phyloP scores from a whole-genome alignment of 2,329 filamentous ascomycete genomes.

The Aspergillus sp. region DNA sequence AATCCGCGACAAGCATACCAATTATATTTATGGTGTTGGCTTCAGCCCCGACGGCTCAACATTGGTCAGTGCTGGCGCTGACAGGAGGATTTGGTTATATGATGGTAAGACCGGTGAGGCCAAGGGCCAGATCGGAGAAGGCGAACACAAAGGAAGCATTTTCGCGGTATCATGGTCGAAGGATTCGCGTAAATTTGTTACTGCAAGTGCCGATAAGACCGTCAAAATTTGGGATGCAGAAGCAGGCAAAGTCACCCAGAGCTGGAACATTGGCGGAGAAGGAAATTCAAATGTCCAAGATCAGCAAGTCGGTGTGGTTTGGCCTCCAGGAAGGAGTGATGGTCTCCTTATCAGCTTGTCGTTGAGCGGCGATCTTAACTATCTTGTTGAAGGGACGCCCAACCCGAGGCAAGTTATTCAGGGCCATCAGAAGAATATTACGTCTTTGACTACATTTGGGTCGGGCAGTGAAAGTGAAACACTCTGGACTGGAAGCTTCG shows the following conservation, averaged over 20 bases:
- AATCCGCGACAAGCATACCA: slow-evolving; percentile 73
- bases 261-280: slow-evolving; percentile 80
- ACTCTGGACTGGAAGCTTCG: slow-evolving; percentile 87
- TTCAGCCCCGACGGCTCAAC: slow-evolving; percentile 85
- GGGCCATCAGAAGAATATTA: slow-evolving; percentile 90
- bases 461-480: slow-evolving; percentile 54
- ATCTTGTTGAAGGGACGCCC: slow-evolving; percentile 70
- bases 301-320: slow-evolving; percentile 93
- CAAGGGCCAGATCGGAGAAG: slow-evolving; percentile 65
- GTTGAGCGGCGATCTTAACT: slow-evolving; percentile 85
- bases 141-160: slow-evolving; percentile 88
- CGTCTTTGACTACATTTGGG: slow-evolving; percentile 63
- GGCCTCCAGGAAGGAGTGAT: slow-evolving; percentile 78
- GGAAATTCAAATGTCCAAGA: slow-evolving; percentile 69
- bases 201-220: slow-evolving; percentile 90
- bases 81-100: slow-evolving; percentile 89
- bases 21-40: slow-evolving; percentile 82
- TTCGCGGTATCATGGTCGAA: slow-evolving; percentile 88
- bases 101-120: slow-evolving; percentile 93
- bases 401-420: slow-evolving; percentile 72
- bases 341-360: slow-evolving; percentile 88
- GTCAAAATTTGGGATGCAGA: slow-evolving; percentile 93
- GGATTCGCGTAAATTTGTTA: slow-evolving; percentile 83
- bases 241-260: slow-evolving; percentile 71
- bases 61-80: slow-evolving; percentile 87